These are phyloP conservation scores for Aspergillus diversus DNA, from an alignment of 495 filamentous ascomycete genomes.

Conservation along the genomic window DNA sequence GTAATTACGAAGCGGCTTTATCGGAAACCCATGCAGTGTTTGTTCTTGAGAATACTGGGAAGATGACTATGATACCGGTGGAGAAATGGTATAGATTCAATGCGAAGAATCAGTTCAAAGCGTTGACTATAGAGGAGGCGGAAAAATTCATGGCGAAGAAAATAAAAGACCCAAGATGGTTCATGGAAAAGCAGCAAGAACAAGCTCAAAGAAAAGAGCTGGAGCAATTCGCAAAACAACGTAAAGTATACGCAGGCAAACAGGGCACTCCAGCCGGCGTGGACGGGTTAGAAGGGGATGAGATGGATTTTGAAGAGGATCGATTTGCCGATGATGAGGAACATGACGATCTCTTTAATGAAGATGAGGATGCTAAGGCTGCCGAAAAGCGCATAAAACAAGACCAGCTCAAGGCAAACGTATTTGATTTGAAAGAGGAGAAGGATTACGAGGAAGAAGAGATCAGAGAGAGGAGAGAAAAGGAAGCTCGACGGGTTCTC, in stretches of 20 bases:
- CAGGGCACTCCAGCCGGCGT: conserved; percentile 33
- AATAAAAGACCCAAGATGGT: conserved; percentile 73
- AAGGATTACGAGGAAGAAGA: conserved; percentile 84
- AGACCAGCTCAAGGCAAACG: conserved; percentile 83
- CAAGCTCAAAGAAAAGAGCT: conserved; percentile 51
- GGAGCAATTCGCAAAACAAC: conserved; percentile 51
- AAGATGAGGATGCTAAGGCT: conserved; percentile 88
- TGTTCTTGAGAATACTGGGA: conserved; percentile 58
- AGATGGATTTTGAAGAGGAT: conserved; percentile 67
- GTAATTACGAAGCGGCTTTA: conserved; percentile 81
- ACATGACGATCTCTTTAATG: conserved; percentile 73
- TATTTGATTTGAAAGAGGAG: conserved; percentile 84
- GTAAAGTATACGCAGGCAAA: conserved; percentile 51
- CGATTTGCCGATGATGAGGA: conserved; percentile 90
- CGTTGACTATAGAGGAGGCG: conserved; percentile 79
- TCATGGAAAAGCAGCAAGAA: conserved; percentile 66
- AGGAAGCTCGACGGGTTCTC: conserved; percentile 64
- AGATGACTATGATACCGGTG: conserved; percentile 84
- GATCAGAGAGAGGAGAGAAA: conserved; percentile 66
- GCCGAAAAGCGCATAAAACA: conserved; percentile 82
- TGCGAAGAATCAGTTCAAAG: conserved; percentile 80
- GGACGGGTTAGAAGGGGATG: conserved; percentile 60
- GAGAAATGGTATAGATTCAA: conserved; percentile 96
- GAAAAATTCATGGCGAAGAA: conserved; percentile 80
- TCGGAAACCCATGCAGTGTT: conserved; percentile 80